These are phyloP conservation scores for Ceriops zippeliana DNA, from an alignment of 345 rosid genomes.

Conservation along the genomic window DNA sequence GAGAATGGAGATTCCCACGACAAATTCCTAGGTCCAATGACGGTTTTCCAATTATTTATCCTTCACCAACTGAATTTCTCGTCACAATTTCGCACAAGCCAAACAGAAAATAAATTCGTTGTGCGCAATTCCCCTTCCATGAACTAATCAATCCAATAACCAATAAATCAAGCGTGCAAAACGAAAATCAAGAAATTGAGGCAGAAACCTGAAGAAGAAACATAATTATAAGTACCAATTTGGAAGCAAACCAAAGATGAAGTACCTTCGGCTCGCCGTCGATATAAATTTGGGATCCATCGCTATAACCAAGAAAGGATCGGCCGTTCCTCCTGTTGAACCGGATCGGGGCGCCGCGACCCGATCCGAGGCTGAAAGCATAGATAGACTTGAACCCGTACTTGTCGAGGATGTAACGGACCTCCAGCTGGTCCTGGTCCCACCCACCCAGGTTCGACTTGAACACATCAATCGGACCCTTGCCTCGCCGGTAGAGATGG, in stretches of 20 bases:
- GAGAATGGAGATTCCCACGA: too few relatives aligned
- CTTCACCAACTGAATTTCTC: too few relatives aligned
- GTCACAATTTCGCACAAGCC: too few relatives aligned
- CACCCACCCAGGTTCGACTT: conserved; percentile 70
- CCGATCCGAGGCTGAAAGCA: conserved; percentile 63
- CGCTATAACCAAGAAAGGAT: conserved; percentile 61
- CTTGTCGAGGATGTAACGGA: conserved; percentile 64
- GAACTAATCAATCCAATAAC: too few relatives aligned
- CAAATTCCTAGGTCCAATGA: too few relatives aligned
- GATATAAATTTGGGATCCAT: conserved; percentile 62
- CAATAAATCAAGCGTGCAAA: too few relatives aligned
- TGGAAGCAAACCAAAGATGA: background rate
- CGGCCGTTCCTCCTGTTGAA: conserved; percentile 74
- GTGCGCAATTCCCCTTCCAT: too few relatives aligned
- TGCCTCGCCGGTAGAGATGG: conserved; percentile 59
- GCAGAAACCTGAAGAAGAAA: too few relatives aligned
- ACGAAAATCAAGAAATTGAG: too few relatives aligned
- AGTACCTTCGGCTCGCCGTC: conserved; percentile 90
- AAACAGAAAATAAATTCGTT: too few relatives aligned
- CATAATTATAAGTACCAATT: too few relatives aligned
- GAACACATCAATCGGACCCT: conserved; percentile 84
- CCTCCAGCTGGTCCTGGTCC: conserved; percentile 89
- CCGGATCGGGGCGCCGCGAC: conserved; percentile 80
- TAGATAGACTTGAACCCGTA: conserved; percentile 66
- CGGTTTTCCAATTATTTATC: too few relatives aligned